Conservation (phyloP, 352 stramenopile genomes). For the Phytopythium kandeliae region DNA sequence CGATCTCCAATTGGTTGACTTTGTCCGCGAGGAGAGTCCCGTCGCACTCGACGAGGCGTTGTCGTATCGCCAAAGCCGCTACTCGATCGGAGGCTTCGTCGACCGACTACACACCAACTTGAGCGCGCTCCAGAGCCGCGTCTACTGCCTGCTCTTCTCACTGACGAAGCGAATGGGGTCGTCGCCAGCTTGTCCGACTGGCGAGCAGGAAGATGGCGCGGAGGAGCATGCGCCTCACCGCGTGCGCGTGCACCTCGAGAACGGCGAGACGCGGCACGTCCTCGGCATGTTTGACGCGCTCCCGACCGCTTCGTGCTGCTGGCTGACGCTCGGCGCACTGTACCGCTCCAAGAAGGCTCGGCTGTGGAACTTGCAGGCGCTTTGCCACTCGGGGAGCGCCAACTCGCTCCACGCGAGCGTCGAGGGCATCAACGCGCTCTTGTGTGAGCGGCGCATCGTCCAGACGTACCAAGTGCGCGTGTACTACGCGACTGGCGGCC, state of each 20-base stretch:
- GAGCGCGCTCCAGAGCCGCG: constrained; percentile 23
- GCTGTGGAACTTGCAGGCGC: constrained; percentile 42
- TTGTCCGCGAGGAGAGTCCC: constrained; percentile 46
- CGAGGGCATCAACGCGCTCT: constrained; percentile 43
- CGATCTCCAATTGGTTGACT: constrained; percentile 58
- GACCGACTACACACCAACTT: constrained; percentile 41
- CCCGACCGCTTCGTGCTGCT: constrained; percentile 24
- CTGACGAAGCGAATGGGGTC: constrained; percentile 14
- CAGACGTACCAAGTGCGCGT: constrained; percentile 55
- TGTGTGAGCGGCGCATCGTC: constrained; percentile 44
- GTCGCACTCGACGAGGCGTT: constrained; percentile 21
- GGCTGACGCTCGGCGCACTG: constrained; percentile 41
- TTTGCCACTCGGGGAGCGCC: constrained; percentile 31
- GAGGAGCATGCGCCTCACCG: not conserved
- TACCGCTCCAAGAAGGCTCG: constrained; percentile 49
- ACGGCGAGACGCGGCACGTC: constrained; percentile 34
- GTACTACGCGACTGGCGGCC: constrained; percentile 13
- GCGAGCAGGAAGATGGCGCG: not conserved
- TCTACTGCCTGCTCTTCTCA: constrained; percentile 53
- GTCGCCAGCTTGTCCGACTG: not conserved
- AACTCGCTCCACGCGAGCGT: constrained; percentile 44
- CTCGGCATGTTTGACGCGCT: constrained; percentile 42
- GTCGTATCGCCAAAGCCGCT: constrained; percentile 36
- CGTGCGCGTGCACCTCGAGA: constrained; percentile 44
- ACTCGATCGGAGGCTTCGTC: constrained; percentile 40